Evolutionary conservation across 2,329 filamentous ascomycete species (phyloP), one percentile per base, ranked within the genome.

Genomic region (Domatiomyces catenatus): DNA sequence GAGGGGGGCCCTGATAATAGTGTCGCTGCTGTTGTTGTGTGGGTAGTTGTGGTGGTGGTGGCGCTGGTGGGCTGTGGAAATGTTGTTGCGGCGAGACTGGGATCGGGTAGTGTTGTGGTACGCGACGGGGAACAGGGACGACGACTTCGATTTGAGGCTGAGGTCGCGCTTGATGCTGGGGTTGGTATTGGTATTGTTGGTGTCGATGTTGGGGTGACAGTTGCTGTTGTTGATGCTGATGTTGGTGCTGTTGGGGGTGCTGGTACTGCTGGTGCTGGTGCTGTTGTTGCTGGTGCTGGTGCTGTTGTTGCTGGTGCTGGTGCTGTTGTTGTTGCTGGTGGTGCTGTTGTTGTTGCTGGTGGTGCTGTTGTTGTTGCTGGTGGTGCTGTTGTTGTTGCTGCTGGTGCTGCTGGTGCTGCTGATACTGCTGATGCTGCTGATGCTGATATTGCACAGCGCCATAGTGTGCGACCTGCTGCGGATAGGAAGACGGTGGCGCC

Each of bases 31-130:
- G n/a, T n/a, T n/a, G n/a, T n/a, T n/a, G n/a, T n/a, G n/a, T n/a
- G n/a, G n/a, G n/a, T n/a, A n/a, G n/a, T 15, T 58, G 61, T 52
- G 64, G 65, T 48, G 58, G 57, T 50, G 65, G 67, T 44, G 64
- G 63, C 45, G 46, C 42, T 24, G 42, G 54, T 49, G 46, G 43
- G 17, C 19, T 43, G 17, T 53, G 45, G 42, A 47, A 48, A 10
- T 42, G 28, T 20, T 48, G 26, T 47, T 20, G 45, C 45, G 26
- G 24, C 15, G 45, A 20, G 17, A 8, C 76, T 67, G 2, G 69
- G 62, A 8, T 68, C 55, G 42, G 56, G 32, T 45, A 47, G 61
- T 66, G 26, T 62, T 61, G 10, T 62, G 61, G 10, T 51, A 44
- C 5, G 5, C 3, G 20, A n/a, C 28, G 42, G 19, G 15, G 32